Base-by-base conservation (phyloP, 768 basidiomycete genomes). In the Suillus lakei region DNA sequence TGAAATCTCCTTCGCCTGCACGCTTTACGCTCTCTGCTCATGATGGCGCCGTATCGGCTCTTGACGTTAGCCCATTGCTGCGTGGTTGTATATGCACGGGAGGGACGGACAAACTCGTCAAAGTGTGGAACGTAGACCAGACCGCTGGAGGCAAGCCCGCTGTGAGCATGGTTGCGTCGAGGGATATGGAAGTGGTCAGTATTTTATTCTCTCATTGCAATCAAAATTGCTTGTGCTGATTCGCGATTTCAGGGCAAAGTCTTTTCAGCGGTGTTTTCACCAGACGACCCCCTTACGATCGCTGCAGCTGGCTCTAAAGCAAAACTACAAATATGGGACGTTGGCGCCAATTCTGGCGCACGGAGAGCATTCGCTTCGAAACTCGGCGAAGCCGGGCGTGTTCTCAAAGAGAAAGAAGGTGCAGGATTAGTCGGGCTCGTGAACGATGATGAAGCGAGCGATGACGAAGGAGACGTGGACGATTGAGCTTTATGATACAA, bases 231-330 rank as follows among this genome's bases (percentile, higher is more conserved):
- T 3, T 18, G 3, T 61, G 62, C 15, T 65, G 62, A 70, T 39
- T 66, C 10, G 39, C 38, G 16, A 16, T 36, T 64, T 55, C 68
- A 98, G 96, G 98, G 98, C 78, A 97, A 97, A 83, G 94, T 99
- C 8, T 99, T 99, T 80, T 92, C 96, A 7, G 84, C 91, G 0
- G 83, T 86, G 0, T 99, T 91, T 82, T 98, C 96, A 7, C 97
- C 98, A 0, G 97, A 99, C 74, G 93, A 96, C 72, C 92, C 96
- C 2, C 87, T 98, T 60, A 98, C 93, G 9, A 77, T 99, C 55
- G 97, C 96, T 3, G 96, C 95, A 4, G 97, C 92, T 36, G 98
- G 98, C 15, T 96, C 95, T 3, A 92, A 95, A 72, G 97, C 94
- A 1, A 95, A 91, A 74, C 77, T 99, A 7, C 97, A 99, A 76